Evolutionary conservation across 1,284 basidiomycete species (phyloP).

Genomic region (Xerocomus alliaceus): DNA sequence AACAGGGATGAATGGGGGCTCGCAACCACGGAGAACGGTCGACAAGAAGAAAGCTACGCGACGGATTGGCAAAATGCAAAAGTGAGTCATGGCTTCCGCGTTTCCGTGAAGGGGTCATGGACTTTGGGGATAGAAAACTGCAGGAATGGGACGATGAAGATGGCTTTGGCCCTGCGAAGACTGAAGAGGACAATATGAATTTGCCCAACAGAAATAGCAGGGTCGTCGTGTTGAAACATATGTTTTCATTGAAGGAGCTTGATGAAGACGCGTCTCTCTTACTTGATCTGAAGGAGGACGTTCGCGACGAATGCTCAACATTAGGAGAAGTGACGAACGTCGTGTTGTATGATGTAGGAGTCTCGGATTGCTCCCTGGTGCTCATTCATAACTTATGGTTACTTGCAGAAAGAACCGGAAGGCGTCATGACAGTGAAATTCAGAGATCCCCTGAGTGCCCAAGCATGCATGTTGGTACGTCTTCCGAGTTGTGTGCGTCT

Average conservation of each 20-base stretch:
- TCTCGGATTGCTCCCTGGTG: not conserved
- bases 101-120: not conserved
- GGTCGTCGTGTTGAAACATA: slow-evolving; percentile 91
- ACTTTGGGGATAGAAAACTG: slow-evolving; percentile 63
- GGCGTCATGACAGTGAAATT: slow-evolving; percentile 98
- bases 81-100: slow-evolving; percentile 56
- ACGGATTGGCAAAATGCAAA: slow-evolving; percentile 89
- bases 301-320: slow-evolving; percentile 90
- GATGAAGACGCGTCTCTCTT: slow-evolving; percentile 87
- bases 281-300: slow-evolving; percentile 94
- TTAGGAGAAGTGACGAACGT: slow-evolving; percentile 97
- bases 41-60: slow-evolving; percentile 84
- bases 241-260: slow-evolving; percentile 91
- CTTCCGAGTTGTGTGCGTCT: not conserved
- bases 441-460: slow-evolving; percentile 84
- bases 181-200: slow-evolving; percentile 57
- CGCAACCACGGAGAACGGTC: slow-evolving; percentile 67
- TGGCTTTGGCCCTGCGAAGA: slow-evolving; percentile 74
- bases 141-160: slow-evolving; percentile 88
- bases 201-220: slow-evolving; percentile 66
- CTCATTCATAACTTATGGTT: slow-evolving; percentile 3
- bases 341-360: slow-evolving; percentile 91
- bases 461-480: slow-evolving; percentile 86
- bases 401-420: slow-evolving; percentile 82
- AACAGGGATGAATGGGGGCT: slow-evolving; percentile 36